A percentile compares a stretch with the other conserved stretches of the same genome.
Conservation (phyloP, 495 filamentous ascomycete genomes). For the Xanthoparmelia taractica region DNA sequence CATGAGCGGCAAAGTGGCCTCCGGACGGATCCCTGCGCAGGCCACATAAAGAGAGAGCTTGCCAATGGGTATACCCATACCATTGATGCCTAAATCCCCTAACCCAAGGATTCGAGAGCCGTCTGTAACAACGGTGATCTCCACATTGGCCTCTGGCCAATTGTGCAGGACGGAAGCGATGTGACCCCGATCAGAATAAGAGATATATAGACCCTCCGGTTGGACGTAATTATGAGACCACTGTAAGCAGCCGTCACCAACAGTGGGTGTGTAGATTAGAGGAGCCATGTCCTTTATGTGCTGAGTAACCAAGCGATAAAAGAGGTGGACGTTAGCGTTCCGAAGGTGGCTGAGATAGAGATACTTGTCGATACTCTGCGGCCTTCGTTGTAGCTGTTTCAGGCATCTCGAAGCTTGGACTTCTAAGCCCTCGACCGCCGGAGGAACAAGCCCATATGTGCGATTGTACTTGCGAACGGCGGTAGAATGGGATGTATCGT, state of each 20-base stretch:
- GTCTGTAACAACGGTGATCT: slow-evolving; percentile 96
- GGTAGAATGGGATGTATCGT: slow-evolving; percentile 55
- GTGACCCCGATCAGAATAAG: slow-evolving; percentile 79
- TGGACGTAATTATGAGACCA: slow-evolving; percentile 95
- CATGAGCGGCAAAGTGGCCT: slow-evolving; percentile 83
- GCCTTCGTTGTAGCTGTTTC: slow-evolving; percentile 66
- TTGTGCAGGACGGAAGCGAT: slow-evolving; percentile 77
- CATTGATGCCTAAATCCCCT: slow-evolving; percentile 92
- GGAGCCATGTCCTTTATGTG: slow-evolving; percentile 89
- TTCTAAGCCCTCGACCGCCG: slow-evolving; percentile 61
- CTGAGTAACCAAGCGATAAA: slow-evolving; percentile 87
- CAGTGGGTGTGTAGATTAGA: slow-evolving; percentile 93
- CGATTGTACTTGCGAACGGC: slow-evolving; percentile 61
- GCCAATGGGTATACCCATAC: slow-evolving; percentile 95
- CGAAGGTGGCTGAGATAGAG: slow-evolving; percentile 85
- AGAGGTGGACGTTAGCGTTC: slow-evolving; percentile 83
- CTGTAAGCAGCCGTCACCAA: slow-evolving; percentile 90
- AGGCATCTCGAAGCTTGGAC: slow-evolving; percentile 63
- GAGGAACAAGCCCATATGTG: slow-evolving; percentile 65
- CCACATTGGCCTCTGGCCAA: slow-evolving; percentile 79
- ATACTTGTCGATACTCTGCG: slow-evolving; percentile 84
- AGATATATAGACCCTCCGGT: slow-evolving; percentile 89
- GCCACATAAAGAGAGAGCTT: slow-evolving; percentile 90
- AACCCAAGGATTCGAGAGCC: slow-evolving; percentile 93
- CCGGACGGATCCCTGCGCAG: slow-evolving; percentile 93